Evolutionary conservation across 2,329 filamentous ascomycete species (phyloP).

Genomic region (Fusarium veterinarium): DNA sequence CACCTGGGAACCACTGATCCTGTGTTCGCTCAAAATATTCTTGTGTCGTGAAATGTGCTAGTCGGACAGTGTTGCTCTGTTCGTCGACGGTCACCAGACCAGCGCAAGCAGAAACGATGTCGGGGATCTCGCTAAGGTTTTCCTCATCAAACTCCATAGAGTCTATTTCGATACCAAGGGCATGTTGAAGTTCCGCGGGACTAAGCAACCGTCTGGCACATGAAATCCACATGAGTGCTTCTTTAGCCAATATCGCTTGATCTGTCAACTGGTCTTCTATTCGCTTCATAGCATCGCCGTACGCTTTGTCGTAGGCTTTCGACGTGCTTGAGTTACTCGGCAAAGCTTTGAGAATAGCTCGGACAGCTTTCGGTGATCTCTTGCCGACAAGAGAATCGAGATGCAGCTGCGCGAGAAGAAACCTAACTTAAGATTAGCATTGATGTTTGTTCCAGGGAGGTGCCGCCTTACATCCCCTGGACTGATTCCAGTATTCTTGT

Average conservation of each 20-base stretch:
- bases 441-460: not conserved
- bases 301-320: slow-evolving; percentile 52
- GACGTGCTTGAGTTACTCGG: slow-evolving; percentile 34
- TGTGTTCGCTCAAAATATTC: slow-evolving; percentile 53
- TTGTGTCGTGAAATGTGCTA: slow-evolving; percentile 60
- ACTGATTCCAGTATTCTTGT: not conserved
- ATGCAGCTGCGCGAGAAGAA: slow-evolving; percentile 35
- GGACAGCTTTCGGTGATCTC: slow-evolving; percentile 24
- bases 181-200: slow-evolving; percentile 54
- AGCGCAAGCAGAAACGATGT: slow-evolving; percentile 53
- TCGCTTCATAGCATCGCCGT: slow-evolving; percentile 55
- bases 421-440: slow-evolving; percentile 1
- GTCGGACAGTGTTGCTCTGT: slow-evolving; percentile 51
- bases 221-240: slow-evolving; percentile 55
- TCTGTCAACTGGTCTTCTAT: slow-evolving; percentile 53
- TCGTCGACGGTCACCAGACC: slow-evolving; percentile 57
- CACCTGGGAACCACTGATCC: not conserved
- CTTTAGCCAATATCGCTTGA: slow-evolving; percentile 51
- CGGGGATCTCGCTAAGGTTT: slow-evolving; percentile 48
- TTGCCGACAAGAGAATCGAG: slow-evolving; percentile 33
- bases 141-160: slow-evolving; percentile 48
- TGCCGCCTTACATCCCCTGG: slow-evolving; percentile 9
- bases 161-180: slow-evolving; percentile 52
- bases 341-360: not conserved
- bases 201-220: slow-evolving; percentile 51